Evolutionary conservation across 257 asterid species (phyloP), one percentile per base, ranked within the genome.

Genomic region (Voacanga thouarsii): DNA sequence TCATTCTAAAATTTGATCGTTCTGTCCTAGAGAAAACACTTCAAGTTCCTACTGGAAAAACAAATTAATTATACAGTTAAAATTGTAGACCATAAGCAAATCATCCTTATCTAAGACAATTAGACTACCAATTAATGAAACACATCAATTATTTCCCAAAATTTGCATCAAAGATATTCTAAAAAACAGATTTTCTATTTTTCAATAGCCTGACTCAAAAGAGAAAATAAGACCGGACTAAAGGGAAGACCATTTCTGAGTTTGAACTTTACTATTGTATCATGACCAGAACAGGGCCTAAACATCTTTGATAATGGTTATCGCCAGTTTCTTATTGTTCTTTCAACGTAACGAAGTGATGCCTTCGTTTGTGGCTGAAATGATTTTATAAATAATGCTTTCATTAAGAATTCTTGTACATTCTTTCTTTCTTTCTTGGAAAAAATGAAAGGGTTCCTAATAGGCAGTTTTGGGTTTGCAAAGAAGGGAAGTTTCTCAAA

Each of bases 1-100:
- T 84, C 88, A 78, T 80, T 12, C 74, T 80, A 63, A 53, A 64
- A 44, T 61, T 56, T 9, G 24, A 50, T 59, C 18, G 64, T 39
- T 65, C 51, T 49, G 64, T 49, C 68, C 28, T 9, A 28, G 26
- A 28, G 51, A 19, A 39, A 21, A 41, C 24, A 55, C 74, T 41
- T 15, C 50, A 55, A 63, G 53, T 28, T 18, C 71, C 44, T 53
- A 65, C 15, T 12, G 45, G 15, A 15, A 16, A 15, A 16, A 16
- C 64, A 75, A 45, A 23, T 39, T 26, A 47, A 43, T 47, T 24
- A 47, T 28, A 71, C 37, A 49, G 15, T 49, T 65, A 67, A 45
- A 66, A 45, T n/a, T 68, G 21, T 7, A 49, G 23, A 49, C 9
- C 15, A 71, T 71, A 49, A 47, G 5, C 12, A 47, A 72, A 56